These are phyloP conservation scores for Warburgia ugandensis DNA, from an alignment of 164 flowering plant genomes.

Conservation along the genomic window DNA sequence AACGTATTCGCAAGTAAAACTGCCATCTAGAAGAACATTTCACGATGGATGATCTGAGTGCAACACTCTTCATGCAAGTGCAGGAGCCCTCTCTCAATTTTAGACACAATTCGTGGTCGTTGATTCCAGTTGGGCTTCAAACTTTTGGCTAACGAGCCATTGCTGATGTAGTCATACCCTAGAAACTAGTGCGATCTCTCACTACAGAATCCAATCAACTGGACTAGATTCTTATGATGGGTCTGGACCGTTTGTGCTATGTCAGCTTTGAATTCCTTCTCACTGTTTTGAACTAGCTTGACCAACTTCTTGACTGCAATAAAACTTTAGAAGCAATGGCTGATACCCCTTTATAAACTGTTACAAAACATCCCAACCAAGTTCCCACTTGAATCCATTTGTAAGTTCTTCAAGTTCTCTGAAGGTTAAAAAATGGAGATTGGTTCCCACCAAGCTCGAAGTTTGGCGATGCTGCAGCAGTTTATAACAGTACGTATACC, in stretches of 20 bases:
- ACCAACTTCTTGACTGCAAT: conserved; percentile 16
- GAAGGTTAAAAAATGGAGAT: conserved; percentile 5
- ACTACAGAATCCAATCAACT: conserved; percentile 12
- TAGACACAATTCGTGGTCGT: conserved; percentile 4
- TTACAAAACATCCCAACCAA: conserved; percentile 18
- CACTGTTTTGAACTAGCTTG: conserved; percentile 5
- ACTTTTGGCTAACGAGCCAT: conserved; percentile 13
- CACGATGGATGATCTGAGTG: conserved; percentile 16
- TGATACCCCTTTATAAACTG: conserved; percentile 16
- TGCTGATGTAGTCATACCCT: conserved; percentile 14
- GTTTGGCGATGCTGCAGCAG: no score
- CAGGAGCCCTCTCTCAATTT: conserved; percentile 14
- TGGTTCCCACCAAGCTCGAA: not conserved
- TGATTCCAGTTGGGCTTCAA: conserved; percentile 12
- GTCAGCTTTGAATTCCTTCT: conserved; percentile 14
- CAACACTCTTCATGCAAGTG: conserved; percentile 17
- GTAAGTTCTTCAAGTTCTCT: conserved; percentile 15
- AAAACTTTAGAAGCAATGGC: not conserved
- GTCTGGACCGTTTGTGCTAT: conserved; percentile 11
- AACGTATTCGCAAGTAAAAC: conserved; percentile 5
- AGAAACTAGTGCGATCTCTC: conserved; percentile 10
- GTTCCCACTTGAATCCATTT: conserved; percentile 13
- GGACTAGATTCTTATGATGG: conserved; percentile 19
- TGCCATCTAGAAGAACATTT: conserved; percentile 12
- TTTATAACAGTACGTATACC: no score